Evolutionary conservation across 139 green algal genomes (phyloP).

Genomic region (Chlamydomonas eustigma): DNA sequence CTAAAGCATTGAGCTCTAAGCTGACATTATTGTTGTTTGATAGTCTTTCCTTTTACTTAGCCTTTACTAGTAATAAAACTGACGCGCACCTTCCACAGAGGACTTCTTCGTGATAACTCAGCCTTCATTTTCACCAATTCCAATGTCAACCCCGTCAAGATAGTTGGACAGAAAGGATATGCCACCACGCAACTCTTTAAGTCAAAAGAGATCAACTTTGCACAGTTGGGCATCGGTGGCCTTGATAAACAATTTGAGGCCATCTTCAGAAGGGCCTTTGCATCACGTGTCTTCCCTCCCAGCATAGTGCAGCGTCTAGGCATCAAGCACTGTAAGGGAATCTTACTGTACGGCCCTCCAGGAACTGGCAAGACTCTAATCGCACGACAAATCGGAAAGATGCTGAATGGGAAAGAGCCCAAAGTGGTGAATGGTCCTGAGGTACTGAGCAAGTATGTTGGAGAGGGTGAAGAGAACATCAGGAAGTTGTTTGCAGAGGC

Average conservation of each 20-base stretch:
- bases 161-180: slow-evolving; percentile 71
- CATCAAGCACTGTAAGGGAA: slow-evolving; percentile 89
- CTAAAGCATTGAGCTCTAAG: background rate
- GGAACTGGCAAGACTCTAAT: slow-evolving; percentile 99
- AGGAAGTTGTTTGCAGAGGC: slow-evolving; percentile 94
- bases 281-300: slow-evolving; percentile 89
- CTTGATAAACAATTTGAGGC: slow-evolving; percentile 92
- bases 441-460: slow-evolving; percentile 87
- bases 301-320: slow-evolving; percentile 83
- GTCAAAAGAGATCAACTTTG: slow-evolving; percentile 91
- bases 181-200: slow-evolving; percentile 90
- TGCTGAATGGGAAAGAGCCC: slow-evolving; percentile 97
- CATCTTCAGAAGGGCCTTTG: slow-evolving; percentile 98
- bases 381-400: slow-evolving; percentile 97
- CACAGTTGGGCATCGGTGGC: slow-evolving; percentile 95
- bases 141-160: slow-evolving; percentile 62
- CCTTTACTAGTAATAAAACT: no score
- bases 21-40: background rate
- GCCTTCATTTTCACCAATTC: slow-evolving; percentile 70
- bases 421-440: slow-evolving; percentile 75
- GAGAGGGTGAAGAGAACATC: slow-evolving; percentile 95
- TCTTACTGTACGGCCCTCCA: slow-evolving; percentile 42
- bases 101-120: slow-evolving; percentile 50
- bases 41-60: background rate
- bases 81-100: slow-evolving; percentile 24